These are phyloP conservation scores for Castanopsis chinensis DNA, from an alignment of 306 rosid species.

Conservation along the genomic window DNA sequence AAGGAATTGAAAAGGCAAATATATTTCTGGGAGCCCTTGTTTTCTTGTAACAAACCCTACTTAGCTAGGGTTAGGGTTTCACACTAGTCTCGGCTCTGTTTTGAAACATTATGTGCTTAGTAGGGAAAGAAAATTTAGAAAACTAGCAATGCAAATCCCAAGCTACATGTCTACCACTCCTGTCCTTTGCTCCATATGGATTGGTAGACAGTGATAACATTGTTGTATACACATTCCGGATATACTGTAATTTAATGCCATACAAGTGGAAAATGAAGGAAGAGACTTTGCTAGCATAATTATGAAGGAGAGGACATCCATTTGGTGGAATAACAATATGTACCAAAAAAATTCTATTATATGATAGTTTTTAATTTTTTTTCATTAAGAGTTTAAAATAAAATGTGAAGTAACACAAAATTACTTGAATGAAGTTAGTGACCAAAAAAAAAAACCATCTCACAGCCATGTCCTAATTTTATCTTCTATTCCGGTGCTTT, in stretches of 20 bases:
- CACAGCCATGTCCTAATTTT: too few species aligned
- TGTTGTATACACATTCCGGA: background rate
- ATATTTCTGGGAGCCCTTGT: conserved; percentile 27
- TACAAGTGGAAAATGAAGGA: background rate
- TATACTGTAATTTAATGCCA: background rate
- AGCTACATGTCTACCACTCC: conserved; percentile 3
- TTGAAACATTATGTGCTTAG: background rate
- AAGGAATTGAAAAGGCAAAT: conserved; percentile 45
- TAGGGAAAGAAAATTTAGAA: too few species aligned
- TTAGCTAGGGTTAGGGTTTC: background rate
- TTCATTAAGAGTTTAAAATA: too few species aligned
- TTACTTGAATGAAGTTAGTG: too few species aligned
- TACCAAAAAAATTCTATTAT: too few species aligned
- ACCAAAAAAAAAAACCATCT: too few species aligned
- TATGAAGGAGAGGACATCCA: too few species aligned
- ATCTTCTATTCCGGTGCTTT: too few species aligned
- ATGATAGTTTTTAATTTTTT: too few species aligned
- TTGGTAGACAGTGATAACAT: background rate
- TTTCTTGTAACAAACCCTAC: conserved; percentile 11
- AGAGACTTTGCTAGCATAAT: too few species aligned
- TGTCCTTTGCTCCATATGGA: conserved; percentile 6
- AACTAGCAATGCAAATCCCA: background rate
- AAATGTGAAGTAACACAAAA: too few species aligned
- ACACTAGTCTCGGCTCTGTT: background rate
- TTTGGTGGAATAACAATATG: too few species aligned